Base-by-base conservation (phyloP, 1,284 basidiomycete genomes). In the Melampsora abietis-canadensis region DNA sequence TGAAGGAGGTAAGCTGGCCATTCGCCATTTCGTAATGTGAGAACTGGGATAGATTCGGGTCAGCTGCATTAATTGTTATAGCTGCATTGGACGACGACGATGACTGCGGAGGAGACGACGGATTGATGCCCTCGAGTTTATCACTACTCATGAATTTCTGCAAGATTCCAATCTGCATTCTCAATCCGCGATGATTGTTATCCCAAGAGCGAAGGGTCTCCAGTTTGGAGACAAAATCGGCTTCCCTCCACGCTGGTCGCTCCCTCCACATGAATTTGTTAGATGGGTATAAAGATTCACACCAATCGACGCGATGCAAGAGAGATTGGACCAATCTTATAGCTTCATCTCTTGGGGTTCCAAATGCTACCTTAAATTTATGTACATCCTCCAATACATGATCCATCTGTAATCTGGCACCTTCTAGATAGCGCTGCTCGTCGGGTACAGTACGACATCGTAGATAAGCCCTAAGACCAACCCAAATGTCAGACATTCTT, bases 91-190 rank as follows among this genome's bases (percentile, higher is more conserved):
- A 87, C 83, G 46, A 86, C 84, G 60, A 86, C 83, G 76, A 90
- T 89, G 30, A 85, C 85, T 34, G 88, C 87, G 78, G 88, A 88
- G 12, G 89, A 89, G 54, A 57, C 2, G 21, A 24, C 54, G 54
- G n/a, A 77, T 89, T 87, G 30, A 87, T 90, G 70, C 94, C 91
- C 80, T 95, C 91, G 40, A 96, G 85, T n/a, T 88, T 89, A 75
- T 92, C 90, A 79, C 89, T 92, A 12, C 92, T 92, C 0, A 93
- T 96, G 93, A 93, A 97, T 78, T 88, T 88, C 77, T 90, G 90
- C 62, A 97, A 84, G 51, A 92, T 87, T 31, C 84, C 82, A 69
- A 94, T 88, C 79, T 94, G 90, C 68, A 88, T 87, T 77, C 89
- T 88, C 30, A 94, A 85, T 24, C 89, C 88, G 21, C 87, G 87